Evolutionary conservation across 139 green algal species (phyloP), one percentile per base, ranked within the genome.

Genomic region (Chlorella sp.): DNA sequence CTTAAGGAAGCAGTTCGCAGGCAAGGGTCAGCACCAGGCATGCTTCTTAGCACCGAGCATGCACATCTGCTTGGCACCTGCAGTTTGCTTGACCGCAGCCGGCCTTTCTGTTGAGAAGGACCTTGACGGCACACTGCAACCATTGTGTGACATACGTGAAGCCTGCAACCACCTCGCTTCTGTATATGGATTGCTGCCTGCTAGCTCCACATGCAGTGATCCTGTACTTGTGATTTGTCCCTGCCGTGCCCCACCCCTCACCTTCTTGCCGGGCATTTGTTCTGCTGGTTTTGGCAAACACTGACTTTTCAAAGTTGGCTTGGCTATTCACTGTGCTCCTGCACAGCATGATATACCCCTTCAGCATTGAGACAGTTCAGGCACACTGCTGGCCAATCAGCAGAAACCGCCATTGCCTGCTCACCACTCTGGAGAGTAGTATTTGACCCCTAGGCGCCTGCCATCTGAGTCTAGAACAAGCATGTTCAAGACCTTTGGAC

Each of bases 401-500:
- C 29, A 36, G 61, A 3, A 22, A 29, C 29, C 10, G 42, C 42
- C 42, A 55, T 55, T 55, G 10, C 10, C 42, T 3, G 6, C 83
- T 77, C 78, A 96, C 93, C 92, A 97, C 17, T 98, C 91, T 4
- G 81, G 63, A 30, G 82, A 72, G 61, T 93, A 99, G 77, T 99
- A 99, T 77, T 98, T 97, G 31, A 99, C 95, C 22, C 92, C 93
- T 35, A 99, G 94, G 31, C 95, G 82, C 82, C 97, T 97, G 32
- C 95, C 95, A 42, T 99, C 95, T 17, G 87, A 87, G 76, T 99
- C 95, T 33, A 99, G 82, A 34, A 99, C 74, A 17, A 99, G 63
- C 32, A 99, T 76, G 68, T 92, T 95, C 69, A 94, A 93, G 0
- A 99, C 83, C 22, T 91, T 70, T 30, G 95, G 95, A 22, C 74